These are phyloP conservation scores for Ramaria sp. DNA, from an alignment of 768 basidiomycete genomes.

Conservation along the genomic window DNA sequence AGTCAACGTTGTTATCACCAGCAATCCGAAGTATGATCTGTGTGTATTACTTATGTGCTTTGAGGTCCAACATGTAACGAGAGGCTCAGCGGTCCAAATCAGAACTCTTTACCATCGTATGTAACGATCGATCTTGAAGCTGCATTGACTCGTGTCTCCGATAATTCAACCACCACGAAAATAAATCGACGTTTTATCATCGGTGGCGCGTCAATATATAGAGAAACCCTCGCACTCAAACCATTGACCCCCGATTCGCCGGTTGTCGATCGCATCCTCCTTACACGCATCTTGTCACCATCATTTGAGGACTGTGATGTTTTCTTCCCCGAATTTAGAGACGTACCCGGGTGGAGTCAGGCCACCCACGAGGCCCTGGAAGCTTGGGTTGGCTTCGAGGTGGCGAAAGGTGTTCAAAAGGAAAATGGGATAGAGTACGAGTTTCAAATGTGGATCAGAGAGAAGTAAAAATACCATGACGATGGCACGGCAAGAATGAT, in stretches of 20 bases:
- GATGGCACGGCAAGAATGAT: neutral
- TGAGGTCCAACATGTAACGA: neutral
- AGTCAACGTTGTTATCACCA: constrained; percentile 68
- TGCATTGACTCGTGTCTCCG: constrained; percentile 24
- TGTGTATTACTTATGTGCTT: constrained; percentile 25
- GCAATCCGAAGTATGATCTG: constrained; percentile 49
- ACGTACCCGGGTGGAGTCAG: constrained; percentile 38
- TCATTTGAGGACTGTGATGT: constrained; percentile 78
- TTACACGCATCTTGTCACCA: constrained; percentile 73
- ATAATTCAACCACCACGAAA: constrained; percentile 12
- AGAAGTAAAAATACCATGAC: constrained; percentile 2
- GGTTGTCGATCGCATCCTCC: constrained; percentile 69
- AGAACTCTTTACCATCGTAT: constrained; percentile 18
- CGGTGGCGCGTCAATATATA: constrained; percentile 84
- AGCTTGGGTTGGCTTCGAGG: constrained; percentile 73
- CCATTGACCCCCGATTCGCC: constrained; percentile 22
- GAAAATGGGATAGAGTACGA: constrained; percentile 82
- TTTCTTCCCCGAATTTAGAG: constrained; percentile 67
- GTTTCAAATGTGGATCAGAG: constrained; percentile 90
- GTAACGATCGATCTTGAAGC: constrained; percentile 32
- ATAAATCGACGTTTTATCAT: constrained; percentile 71
- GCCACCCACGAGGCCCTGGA: constrained; percentile 52
- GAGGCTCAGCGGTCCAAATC: neutral
- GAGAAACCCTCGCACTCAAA: constrained; percentile 40
- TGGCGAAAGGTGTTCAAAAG: constrained; percentile 62